A percentile compares a stretch with the other conserved stretches of the same genome.
These are phyloP conservation scores for Fragosphaeria purpurea DNA, from an alignment of 2,329 filamentous ascomycete species.

Conservation along the genomic window DNA sequence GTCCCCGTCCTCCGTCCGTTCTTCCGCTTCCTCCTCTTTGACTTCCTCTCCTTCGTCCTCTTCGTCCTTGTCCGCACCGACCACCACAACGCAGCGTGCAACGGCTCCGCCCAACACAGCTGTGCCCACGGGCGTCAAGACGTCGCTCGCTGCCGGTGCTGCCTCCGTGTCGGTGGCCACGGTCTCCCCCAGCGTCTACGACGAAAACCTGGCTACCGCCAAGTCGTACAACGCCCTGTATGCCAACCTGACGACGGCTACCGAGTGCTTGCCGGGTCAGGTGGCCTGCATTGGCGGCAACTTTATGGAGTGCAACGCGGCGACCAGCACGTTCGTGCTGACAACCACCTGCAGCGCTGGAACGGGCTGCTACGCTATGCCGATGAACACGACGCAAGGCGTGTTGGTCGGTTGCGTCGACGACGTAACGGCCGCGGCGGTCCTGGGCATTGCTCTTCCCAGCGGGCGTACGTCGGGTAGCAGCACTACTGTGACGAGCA, in stretches of 20 bases:
- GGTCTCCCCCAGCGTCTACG: constrained; percentile 31
- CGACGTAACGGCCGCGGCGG: constrained; percentile 26
- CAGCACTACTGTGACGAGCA: background rate
- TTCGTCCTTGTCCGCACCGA: background rate
- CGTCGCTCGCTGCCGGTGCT: constrained; percentile 3
- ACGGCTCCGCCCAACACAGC: constrained; percentile 27
- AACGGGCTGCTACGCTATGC: constrained; percentile 42
- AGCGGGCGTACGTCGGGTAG: no score
- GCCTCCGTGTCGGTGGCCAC: constrained; percentile 25
- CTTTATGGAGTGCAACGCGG: constrained; percentile 33
- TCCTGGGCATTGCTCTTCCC: constrained; percentile 26
- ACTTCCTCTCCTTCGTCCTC: background rate
- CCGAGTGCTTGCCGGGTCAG: constrained; percentile 36
- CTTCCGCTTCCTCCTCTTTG: no score
- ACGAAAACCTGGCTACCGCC: constrained; percentile 35
- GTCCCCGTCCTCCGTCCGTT: no score
- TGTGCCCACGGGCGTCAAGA: constrained; percentile 33
- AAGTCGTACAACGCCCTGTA: constrained; percentile 38
- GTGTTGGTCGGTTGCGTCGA: constrained; percentile 40
- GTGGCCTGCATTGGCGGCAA: constrained; percentile 43
- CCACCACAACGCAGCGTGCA: constrained; percentile 13
- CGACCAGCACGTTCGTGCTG: constrained; percentile 31
- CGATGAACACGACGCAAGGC: constrained; percentile 37
- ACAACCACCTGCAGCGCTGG: constrained; percentile 22
- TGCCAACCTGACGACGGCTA: constrained; percentile 30